These are phyloP conservation scores for Coemansia biformis DNA, from an alignment of 192 early-diverging fungal species.

Conservation along the genomic window DNA sequence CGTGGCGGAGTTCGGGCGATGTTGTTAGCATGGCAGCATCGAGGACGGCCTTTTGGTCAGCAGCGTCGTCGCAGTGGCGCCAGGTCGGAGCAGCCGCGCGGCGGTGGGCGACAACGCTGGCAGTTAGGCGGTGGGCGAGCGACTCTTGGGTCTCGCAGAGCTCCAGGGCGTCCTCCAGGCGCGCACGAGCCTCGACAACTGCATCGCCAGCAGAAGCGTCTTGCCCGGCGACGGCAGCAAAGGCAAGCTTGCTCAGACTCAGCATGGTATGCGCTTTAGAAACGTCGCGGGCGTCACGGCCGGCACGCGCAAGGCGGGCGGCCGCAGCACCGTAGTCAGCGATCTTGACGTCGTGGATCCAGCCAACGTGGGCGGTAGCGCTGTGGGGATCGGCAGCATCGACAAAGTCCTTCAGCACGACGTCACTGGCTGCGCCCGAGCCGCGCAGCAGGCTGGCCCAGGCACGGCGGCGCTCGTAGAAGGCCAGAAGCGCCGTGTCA, in stretches of 20 bases:
- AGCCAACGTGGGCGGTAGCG: constrained; percentile 19
- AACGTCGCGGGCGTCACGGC: constrained; percentile 20
- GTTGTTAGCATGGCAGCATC: constrained; percentile 38
- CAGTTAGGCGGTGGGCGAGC: constrained; percentile 11
- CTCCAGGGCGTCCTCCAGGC: constrained; percentile 38
- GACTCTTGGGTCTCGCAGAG: constrained; percentile 32
- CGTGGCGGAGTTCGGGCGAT: constrained; percentile 25
- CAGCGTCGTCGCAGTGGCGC: constrained; percentile 9
- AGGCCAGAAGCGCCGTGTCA: constrained; percentile 33
- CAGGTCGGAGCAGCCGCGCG: constrained; percentile 1
- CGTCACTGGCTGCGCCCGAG: constrained; percentile 13
- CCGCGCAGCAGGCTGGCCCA: constrained; percentile 40
- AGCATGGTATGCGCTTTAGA: constrained; percentile 32
- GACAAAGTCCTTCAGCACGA: constrained; percentile 27
- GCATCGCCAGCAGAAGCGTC: constrained; percentile 2
- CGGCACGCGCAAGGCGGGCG: constrained; percentile 26
- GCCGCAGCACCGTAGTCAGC: constrained; percentile 33
- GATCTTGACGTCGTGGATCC: constrained; percentile 42
- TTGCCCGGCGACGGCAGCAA: constrained; percentile 13
- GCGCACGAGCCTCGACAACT: constrained; percentile 12
- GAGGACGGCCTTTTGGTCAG: constrained; percentile 19
- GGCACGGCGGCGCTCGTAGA: constrained; percentile 41
- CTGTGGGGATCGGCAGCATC: constrained; percentile 10
- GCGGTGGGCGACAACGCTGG: constrained; percentile 2
- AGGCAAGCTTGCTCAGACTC: constrained; percentile 40